phyloP scores from a whole-genome alignment of 2,329 filamentous ascomycete species.

The Colletotrichum tropicale region DNA sequence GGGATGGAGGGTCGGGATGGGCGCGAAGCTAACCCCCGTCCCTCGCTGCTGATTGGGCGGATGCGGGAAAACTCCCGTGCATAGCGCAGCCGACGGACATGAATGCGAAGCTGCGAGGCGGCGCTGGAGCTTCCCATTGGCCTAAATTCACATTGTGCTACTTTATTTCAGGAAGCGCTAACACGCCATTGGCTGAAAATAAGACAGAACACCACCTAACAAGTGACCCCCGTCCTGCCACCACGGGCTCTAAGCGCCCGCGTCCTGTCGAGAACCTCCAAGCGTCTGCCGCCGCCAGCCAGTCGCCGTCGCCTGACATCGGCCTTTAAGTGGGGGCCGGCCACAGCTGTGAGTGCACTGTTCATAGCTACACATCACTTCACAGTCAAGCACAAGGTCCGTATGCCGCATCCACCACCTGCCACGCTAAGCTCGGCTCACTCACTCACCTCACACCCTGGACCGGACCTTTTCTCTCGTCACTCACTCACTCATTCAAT shows the following conservation, averaged over 20 bases:
- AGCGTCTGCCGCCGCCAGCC: background rate
- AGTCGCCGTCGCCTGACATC: conserved; percentile 15
- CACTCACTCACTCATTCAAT: background rate
- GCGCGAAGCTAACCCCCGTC: conserved; percentile 10
- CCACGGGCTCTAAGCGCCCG: conserved; percentile 20
- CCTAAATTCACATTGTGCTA: conserved; percentile 30
- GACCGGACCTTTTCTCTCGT: background rate
- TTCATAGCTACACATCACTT: background rate
- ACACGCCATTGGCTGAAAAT: conserved; percentile 29
- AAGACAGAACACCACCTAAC: background rate
- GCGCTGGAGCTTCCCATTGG: conserved; percentile 28
- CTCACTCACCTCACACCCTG: conserved; percentile 14
- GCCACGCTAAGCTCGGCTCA: conserved; percentile 7
- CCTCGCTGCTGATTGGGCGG: background rate
- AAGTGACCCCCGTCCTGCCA: background rate
- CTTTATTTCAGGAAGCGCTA: conserved; percentile 25
- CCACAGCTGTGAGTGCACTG: background rate
- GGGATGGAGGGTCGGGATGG: background rate
- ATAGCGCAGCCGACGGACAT: conserved; percentile 1
- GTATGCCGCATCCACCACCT: background rate
- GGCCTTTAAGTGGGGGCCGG: background rate
- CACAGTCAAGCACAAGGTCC: background rate
- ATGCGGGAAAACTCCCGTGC: background rate
- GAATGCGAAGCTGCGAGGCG: background rate
- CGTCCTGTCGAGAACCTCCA: background rate